A percentile compares a stretch with the other conserved stretches of the same genome.
Conservation (phyloP, 139 green algal genomes). For the Microglena sp. region DNA sequence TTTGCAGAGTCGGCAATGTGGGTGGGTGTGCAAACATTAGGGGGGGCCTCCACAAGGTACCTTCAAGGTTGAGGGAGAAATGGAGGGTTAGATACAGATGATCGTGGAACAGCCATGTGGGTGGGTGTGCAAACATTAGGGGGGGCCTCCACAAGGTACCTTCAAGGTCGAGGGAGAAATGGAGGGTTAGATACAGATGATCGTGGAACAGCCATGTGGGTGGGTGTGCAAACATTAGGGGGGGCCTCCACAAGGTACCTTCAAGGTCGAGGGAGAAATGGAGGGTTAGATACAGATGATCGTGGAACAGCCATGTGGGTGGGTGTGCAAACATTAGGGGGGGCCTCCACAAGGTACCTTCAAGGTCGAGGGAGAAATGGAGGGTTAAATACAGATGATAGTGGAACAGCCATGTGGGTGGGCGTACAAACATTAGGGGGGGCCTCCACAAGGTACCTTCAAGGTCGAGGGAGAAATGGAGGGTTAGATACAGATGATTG, state of each 20-base stretch:
- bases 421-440: neutral
- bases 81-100: neutral
- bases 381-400: neutral
- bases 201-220: conserved; percentile 7
- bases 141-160: too few relatives aligned
- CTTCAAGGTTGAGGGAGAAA: conserved; percentile 18
- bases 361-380: too few relatives aligned
- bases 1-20: conserved; percentile 68
- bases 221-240: neutral
- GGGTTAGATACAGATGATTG: neutral
- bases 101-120: neutral
- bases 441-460: too few relatives aligned
- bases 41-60: conserved; percentile 89
- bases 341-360: too few relatives aligned
- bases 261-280: too few relatives aligned
- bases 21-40: conserved; percentile 88
- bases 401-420: conserved; percentile 9
- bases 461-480: too few relatives aligned
- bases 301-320: conserved; percentile 8
- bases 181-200: neutral
- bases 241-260: too few relatives aligned
- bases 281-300: neutral
- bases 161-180: too few relatives aligned
- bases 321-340: neutral
- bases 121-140: neutral